phyloP scores from a whole-genome alignment of 345 rosid species.

The Kandelia obovata region DNA sequence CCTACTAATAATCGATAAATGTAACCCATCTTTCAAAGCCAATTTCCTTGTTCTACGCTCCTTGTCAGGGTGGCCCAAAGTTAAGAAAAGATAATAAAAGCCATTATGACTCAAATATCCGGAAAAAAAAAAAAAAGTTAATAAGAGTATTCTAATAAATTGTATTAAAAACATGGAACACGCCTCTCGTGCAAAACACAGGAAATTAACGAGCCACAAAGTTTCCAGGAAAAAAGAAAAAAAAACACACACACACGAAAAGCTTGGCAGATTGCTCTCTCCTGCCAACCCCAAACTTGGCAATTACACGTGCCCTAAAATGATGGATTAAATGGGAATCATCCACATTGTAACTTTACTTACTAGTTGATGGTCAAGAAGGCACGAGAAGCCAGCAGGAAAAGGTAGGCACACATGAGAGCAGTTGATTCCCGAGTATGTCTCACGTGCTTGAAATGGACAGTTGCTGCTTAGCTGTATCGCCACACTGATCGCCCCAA shows the following conservation, averaged over 20 bases:
- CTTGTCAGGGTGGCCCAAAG: too few relatives aligned
- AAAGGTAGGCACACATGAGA: background rate
- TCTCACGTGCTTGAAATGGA: slow-evolving; percentile 13
- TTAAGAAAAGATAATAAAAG: too few relatives aligned
- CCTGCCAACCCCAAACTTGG: background rate
- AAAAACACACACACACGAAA: background rate
- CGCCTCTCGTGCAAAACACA: too few relatives aligned
- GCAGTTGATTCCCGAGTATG: background rate
- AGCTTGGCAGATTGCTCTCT: slow-evolving; percentile 4
- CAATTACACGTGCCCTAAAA: slow-evolving; percentile 2
- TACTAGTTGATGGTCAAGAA: background rate
- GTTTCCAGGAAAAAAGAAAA: background rate
- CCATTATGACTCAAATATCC: too few relatives aligned
- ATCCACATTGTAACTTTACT: background rate
- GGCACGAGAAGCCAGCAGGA: background rate
- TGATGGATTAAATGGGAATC: background rate
- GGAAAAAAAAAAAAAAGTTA: too few relatives aligned
- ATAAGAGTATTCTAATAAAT: too few relatives aligned
- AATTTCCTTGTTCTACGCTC: too few relatives aligned
- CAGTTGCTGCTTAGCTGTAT: background rate
- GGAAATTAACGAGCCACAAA: too few relatives aligned
- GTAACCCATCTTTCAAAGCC: too few relatives aligned
- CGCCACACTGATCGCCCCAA: background rate
- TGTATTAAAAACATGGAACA: too few relatives aligned
- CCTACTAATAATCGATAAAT: too few relatives aligned